Percentiles rank a stretch among this genome's conserved stretches.
phyloP scores from a whole-genome alignment of 495 filamentous ascomycete species.

The Evernia prunastri region DNA sequence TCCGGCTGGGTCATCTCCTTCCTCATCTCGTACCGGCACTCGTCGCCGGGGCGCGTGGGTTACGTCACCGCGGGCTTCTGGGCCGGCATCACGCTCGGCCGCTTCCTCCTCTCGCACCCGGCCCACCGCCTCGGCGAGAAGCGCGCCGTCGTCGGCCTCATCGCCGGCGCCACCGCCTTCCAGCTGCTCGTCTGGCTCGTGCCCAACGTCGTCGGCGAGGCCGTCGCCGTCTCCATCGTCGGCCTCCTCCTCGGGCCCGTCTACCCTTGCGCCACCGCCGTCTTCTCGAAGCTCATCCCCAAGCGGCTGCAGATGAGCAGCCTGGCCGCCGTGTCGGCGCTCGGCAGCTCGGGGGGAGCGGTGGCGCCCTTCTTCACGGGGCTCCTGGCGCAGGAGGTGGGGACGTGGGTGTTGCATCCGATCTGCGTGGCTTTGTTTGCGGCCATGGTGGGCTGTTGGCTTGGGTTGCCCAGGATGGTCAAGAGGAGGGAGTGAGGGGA shows the following conservation, averaged over 20 bases:
- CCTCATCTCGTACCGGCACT: slow-evolving; percentile 61
- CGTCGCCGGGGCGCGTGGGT: slow-evolving; percentile 59
- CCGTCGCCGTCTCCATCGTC: slow-evolving; percentile 63
- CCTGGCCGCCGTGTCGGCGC: slow-evolving; percentile 62
- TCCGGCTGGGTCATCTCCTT: slow-evolving; percentile 81
- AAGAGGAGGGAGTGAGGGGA: slow-evolving; percentile 48
- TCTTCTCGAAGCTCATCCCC: slow-evolving; percentile 58
- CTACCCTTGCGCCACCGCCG: slow-evolving; percentile 62
- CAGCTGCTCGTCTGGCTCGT: slow-evolving; percentile 71
- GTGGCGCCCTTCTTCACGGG: slow-evolving; percentile 70
- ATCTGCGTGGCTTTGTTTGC: slow-evolving; percentile 60
- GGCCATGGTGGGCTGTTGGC: slow-evolving; percentile 65
- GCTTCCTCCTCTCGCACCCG: slow-evolving; percentile 58
- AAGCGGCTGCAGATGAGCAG: slow-evolving; percentile 58
- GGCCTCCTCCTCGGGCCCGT: slow-evolving; percentile 74
- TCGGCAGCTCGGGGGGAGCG: slow-evolving; percentile 69
- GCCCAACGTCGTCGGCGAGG: slow-evolving; percentile 63
- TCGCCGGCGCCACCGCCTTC: slow-evolving; percentile 53
- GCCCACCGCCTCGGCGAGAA: slow-evolving; percentile 64
- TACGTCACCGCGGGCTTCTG: slow-evolving; percentile 82
- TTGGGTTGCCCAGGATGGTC: slow-evolving; percentile 43
- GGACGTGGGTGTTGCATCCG: slow-evolving; percentile 71
- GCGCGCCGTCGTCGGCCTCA: slow-evolving; percentile 53
- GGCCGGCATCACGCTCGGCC: slow-evolving; percentile 64
- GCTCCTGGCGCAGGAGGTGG: slow-evolving; percentile 58